A percentile compares a stretch with the other conserved stretches of the same genome.
phyloP scores from a whole-genome alignment of 2,329 filamentous ascomycete genomes.

The Botrytis fragariae region DNA sequence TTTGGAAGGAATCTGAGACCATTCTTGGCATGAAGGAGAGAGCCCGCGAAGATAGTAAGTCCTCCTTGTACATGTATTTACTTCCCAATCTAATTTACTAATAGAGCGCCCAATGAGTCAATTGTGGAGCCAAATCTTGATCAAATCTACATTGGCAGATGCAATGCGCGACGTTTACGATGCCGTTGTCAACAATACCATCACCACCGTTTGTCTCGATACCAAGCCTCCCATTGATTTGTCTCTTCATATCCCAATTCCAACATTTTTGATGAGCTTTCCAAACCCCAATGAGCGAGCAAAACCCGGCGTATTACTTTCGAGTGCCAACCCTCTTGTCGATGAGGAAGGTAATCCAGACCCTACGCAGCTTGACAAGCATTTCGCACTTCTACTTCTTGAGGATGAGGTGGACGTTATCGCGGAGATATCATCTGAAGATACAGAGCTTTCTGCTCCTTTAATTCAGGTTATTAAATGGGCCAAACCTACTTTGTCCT shows the following conservation, averaged over 20 bases:
- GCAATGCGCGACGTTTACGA: conserved; percentile 81
- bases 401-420: conserved; percentile 74
- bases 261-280: conserved; percentile 68
- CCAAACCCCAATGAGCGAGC: conserved; percentile 66
- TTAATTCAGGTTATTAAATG: conserved; percentile 80
- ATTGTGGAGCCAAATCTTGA: conserved; percentile 69
- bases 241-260: conserved; percentile 63
- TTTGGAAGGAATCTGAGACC: conserved; percentile 84
- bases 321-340: conserved; percentile 75
- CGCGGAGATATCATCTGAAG: conserved; percentile 72
- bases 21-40: conserved; percentile 81
- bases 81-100: conserved; percentile 17
- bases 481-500: conserved; percentile 66
- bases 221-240: conserved; percentile 56
- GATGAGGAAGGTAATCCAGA: conserved; percentile 67
- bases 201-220: conserved; percentile 77
- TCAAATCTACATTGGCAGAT: conserved; percentile 73
- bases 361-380: conserved; percentile 70
- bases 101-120: conserved; percentile 51
- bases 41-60: conserved; percentile 62
- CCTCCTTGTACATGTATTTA: neutral
- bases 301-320: conserved; percentile 78
- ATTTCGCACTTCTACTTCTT: conserved; percentile 82
- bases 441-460: conserved; percentile 70
- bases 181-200: conserved; percentile 78